These are phyloP conservation scores for Ascosphaera apis DNA, from an alignment of 2,329 filamentous ascomycete genomes.

Conservation along the genomic window DNA sequence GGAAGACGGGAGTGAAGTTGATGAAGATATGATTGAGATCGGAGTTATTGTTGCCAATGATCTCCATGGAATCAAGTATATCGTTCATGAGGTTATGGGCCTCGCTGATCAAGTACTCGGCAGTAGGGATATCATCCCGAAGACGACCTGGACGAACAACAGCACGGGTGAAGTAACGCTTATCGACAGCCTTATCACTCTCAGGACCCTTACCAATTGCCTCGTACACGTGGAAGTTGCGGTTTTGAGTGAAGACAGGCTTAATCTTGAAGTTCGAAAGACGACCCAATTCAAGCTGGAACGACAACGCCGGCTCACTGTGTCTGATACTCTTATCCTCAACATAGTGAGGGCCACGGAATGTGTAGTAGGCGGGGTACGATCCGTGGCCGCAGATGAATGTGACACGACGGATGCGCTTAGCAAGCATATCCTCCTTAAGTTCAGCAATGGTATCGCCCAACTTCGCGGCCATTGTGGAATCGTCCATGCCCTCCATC, in stretches of 20 bases:
- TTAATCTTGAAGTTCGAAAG: constrained; percentile 95
- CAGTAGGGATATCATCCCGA: constrained; percentile 92
- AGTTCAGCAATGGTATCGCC: constrained; percentile 50
- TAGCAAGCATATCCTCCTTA: constrained; percentile 62
- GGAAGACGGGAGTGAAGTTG: constrained; percentile 96
- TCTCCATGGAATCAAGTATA: constrained; percentile 91
- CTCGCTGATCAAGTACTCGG: constrained; percentile 93
- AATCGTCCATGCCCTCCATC: constrained; percentile 60
- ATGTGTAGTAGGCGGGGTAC: constrained; percentile 94
- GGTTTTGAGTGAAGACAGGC: constrained; percentile 96
- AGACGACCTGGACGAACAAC: constrained; percentile 86
- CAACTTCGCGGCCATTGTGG: constrained; percentile 57
- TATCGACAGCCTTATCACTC: constrained; percentile 45
- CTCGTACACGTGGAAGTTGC: constrained; percentile 98
- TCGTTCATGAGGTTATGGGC: constrained; percentile 92
- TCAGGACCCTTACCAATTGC: constrained; percentile 84
- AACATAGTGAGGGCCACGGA: constrained; percentile 71
- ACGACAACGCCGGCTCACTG: constrained; percentile 84
- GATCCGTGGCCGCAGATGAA: constrained; percentile 93
- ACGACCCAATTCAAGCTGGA: constrained; percentile 90
- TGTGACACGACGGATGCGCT: constrained; percentile 68
- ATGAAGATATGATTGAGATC: constrained; percentile 99
- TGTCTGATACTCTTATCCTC: constrained; percentile 95
- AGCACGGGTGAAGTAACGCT: constrained; percentile 94
- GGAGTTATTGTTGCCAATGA: constrained; percentile 97